Evolutionary conservation across 306 rosid species (phyloP), one percentile per base, ranked within the genome.

Genomic region (Elaeagnus macrophylla): DNA sequence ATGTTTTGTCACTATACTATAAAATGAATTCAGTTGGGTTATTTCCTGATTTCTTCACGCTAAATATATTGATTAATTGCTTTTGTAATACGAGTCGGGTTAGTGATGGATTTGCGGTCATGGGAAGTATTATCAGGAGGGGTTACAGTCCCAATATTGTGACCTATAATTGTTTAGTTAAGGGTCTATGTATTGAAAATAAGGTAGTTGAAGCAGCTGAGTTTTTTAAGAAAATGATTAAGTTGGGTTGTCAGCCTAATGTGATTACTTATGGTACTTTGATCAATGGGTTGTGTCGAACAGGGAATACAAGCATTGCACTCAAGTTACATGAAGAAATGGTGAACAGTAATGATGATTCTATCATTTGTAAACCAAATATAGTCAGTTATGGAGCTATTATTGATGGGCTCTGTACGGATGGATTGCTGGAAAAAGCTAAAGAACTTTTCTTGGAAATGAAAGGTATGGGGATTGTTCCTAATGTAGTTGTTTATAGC

Each of bases 381-480:
- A 47, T 57, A 12, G 59, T 70, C 7, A 10, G 36, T 32, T 80
- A 70, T 57, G 70, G 47, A 36, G 36, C 56, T 12, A 54, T 77
- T 14, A 80, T 80, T 54, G 72, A 70, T 59, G 68, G 78, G 43
- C 80, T 80, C 5, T 80, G 83, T 65, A 73, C 76, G 46, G 68
- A 53, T 43, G 80, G 80, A 39, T 37, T 11, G 73, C 25, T 67
- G 49, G 77, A 73, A 13, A 59, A 76, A 65, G 86, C 75, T 1
- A 67, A 45, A 6, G 73, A 64, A 35, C 64, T 73, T 51, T 80
- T 80, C 18, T 5, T 42, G 59, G 75, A 73, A 56, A 80, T 80
- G 82, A 70, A 80, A 64, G 45, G 46, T 13, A 17, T 7, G 16
- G 62, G 68, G 48, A 48, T 80, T 51, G 32, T 51, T 45, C 79